Conservation (phyloP, 495 filamentous ascomycete species). For the Aspergillus baeticus region DNA sequence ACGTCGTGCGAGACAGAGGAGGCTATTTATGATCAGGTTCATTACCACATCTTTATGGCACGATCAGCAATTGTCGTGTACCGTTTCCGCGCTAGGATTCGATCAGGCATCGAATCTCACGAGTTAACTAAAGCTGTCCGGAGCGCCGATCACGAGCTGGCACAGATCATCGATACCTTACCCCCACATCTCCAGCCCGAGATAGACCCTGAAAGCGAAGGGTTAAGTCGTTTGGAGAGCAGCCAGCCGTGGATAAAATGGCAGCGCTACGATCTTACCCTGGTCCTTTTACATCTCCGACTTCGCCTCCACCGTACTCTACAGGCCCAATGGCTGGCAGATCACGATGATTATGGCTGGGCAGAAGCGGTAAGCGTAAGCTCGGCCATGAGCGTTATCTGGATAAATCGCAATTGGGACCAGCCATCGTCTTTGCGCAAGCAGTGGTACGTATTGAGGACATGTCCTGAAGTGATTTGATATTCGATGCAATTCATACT, state of each 20-base stretch:
- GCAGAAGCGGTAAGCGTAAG: neutral
- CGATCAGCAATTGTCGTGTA: slow-evolving; percentile 1
- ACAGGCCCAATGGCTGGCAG: neutral
- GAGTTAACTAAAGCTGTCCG: neutral
- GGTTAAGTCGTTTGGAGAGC: neutral
- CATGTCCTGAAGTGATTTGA: too few relatives aligned
- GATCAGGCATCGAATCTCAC: neutral
- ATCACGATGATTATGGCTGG: neutral
- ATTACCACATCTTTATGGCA: slow-evolving; percentile 7
- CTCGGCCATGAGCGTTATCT: slow-evolving; percentile 3
- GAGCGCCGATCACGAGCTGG: neutral
- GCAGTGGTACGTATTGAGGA: neutral
- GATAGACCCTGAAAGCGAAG: neutral
- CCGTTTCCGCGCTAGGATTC: neutral
- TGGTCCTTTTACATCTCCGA: slow-evolving; percentile 1
- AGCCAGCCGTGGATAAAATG: slow-evolving; percentile 1
- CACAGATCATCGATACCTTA: neutral
- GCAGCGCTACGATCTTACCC: slow-evolving; percentile 2
- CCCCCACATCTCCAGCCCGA: neutral
- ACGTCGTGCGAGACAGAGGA: neutral
- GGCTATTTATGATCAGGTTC: neutral
- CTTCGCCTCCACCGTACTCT: slow-evolving; percentile 3
- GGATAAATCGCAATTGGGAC: slow-evolving; percentile 7
- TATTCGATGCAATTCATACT: too few relatives aligned
- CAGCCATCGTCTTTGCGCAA: slow-evolving; percentile 3